Conservation (phyloP, 768 basidiomycete genomes). For the Cyathus striatus region DNA sequence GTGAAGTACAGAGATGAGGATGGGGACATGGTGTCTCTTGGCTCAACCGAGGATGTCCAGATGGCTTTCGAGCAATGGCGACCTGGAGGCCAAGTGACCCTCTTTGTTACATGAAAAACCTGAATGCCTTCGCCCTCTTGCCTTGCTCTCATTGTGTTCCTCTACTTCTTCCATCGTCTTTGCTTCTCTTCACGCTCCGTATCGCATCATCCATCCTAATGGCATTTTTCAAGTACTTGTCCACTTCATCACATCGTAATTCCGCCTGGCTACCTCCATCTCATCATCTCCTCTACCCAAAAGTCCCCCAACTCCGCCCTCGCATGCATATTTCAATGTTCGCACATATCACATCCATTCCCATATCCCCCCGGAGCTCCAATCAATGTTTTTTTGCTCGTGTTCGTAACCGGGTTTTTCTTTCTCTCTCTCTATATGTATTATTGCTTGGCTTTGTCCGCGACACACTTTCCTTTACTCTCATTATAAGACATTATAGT, state of each 20-base stretch:
- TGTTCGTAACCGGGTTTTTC: not conserved
- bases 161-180: conserved; percentile 9
- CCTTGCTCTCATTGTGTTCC: conserved; percentile 4
- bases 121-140: conserved; percentile 6
- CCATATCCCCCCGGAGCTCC: conserved; percentile 11
- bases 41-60: conserved; percentile 89
- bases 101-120: conserved; percentile 71
- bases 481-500: conserved; percentile 10
- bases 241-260: not conserved
- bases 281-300: not conserved
- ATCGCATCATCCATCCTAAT: conserved; percentile 1
- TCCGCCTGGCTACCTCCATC: conserved; percentile 1
- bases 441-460: not conserved
- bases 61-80: conserved; percentile 88
- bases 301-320: too few relatives aligned
- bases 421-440: not conserved
- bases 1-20: conserved; percentile 92
- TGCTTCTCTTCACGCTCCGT: conserved; percentile 5
- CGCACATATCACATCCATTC: conserved; percentile 8
- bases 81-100: conserved; percentile 75
- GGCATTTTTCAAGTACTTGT: conserved; percentile 2
- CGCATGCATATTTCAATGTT: not conserved
- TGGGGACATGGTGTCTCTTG: conserved; percentile 83
- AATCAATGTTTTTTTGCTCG: not conserved
- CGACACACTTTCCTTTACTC: not conserved